phyloP scores from a whole-genome alignment of 352 stramenopile genomes.

The Phytophthora pistaciae region DNA sequence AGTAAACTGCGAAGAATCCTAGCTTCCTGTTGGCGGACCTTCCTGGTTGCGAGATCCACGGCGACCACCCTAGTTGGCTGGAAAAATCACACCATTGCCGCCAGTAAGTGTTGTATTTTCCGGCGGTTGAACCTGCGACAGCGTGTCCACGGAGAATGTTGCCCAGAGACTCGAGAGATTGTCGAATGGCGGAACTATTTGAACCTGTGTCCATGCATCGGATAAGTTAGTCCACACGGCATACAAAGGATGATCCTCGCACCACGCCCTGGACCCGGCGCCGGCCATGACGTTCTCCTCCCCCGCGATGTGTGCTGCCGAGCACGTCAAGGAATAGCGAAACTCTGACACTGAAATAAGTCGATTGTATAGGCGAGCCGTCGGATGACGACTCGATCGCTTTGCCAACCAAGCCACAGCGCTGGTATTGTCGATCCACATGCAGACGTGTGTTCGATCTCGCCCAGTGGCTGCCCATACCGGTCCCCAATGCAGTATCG shows the following conservation, averaged over 20 bases:
- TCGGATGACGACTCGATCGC: not conserved
- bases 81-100: constrained; percentile 13
- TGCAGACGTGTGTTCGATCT: not conserved
- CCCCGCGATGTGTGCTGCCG: constrained; percentile 12
- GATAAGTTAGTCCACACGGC: constrained; percentile 25
- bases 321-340: constrained; percentile 5
- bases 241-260: constrained; percentile 4
- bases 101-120: constrained; percentile 11
- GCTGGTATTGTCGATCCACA: constrained; percentile 17
- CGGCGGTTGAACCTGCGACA: constrained; percentile 1
- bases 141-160: not conserved
- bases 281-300: constrained; percentile 15
- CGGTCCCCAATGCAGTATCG: constrained; percentile 6
- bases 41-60: constrained; percentile 1
- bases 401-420: constrained; percentile 4
- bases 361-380: constrained; percentile 4
- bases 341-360: constrained; percentile 14
- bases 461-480: not conserved
- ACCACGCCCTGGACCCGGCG: constrained; percentile 16
- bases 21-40: constrained; percentile 7
- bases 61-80: constrained; percentile 1
- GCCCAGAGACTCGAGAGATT: constrained; percentile 23
- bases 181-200: constrained; percentile 10
- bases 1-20: constrained; percentile 21
- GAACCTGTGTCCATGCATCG: constrained; percentile 15